Base-by-base conservation (phyloP, 2,329 filamentous ascomycete species). In the Aspergillus sp. region DNA sequence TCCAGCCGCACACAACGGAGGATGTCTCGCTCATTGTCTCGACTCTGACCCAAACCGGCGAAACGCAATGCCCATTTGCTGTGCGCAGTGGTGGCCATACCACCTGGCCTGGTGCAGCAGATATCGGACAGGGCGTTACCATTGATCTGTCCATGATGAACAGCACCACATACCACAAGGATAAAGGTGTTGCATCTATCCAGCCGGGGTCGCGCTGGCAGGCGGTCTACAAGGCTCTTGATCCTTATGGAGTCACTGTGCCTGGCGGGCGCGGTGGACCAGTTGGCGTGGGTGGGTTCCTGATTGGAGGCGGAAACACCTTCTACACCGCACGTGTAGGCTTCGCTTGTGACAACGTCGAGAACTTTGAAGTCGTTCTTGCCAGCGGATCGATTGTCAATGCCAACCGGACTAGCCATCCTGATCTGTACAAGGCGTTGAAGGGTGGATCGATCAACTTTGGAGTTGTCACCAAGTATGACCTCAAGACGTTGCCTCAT, bases 361-460 rank as follows among this genome's bases (percentile, higher is more conserved):
- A 78, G 23, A 78, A 79, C 59, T 83, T 73, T 61, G 80, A 85
- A 64, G 75, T 87, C 41, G 84, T 87, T 3, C 75, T 86, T 0
- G 79, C 81, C 15, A 77, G 81, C 62, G 81, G 83, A 7, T 69
- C 73, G 4, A 76, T 85, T 47, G 71, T 83, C 41, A 80, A 77
- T 3, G 83, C 80, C 2, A 81, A 77, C 15, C 65, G 68, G 4
- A 67, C 66, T 0, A 67, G 73, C 8, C 73, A 86, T 61, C 60
- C 77, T 0, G 83, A 86, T 58, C 74, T 88, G 6, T 86, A 77
- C 70, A 76, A 75, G 63, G 83, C 81, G 0, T 77, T 87, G 3
- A 81, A 82, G 58, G 85, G 84, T 8, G 84, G 85, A 15, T 80
- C 81, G n/a, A 84, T 80, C 70, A 86, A 84, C 67, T 85, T 82